Conservation (phyloP, 805 yeast genomes). For the Candida berthetii region DNA sequence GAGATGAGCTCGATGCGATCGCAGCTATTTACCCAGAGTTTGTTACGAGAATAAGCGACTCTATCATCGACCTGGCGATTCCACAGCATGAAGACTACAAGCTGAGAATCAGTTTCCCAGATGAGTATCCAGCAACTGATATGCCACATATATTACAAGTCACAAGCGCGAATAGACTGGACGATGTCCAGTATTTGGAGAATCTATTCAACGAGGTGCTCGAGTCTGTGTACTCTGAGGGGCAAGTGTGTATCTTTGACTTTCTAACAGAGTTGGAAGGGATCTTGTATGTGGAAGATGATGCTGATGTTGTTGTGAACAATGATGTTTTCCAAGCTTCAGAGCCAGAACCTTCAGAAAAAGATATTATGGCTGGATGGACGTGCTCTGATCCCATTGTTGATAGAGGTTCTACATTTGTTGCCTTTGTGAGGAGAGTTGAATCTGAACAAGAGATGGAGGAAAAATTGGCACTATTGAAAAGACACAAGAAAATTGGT, state of each 20-base stretch:
- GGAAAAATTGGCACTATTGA: slow-evolving; percentile 41
- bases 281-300: slow-evolving; percentile 32
- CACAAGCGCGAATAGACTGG: slow-evolving; percentile 22
- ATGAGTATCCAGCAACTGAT: slow-evolving; percentile 54
- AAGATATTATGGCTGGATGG: slow-evolving; percentile 70
- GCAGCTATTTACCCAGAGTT: slow-evolving; percentile 82
- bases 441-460: slow-evolving; percentile 64
- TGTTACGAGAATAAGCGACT: slow-evolving; percentile 28
- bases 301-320: slow-evolving; percentile 8
- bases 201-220: slow-evolving; percentile 43
- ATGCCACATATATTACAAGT: slow-evolving; percentile 64
- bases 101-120: slow-evolving; percentile 70
- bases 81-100: slow-evolving; percentile 59
- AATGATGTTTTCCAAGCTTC: slow-evolving; percentile 14
- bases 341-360: slow-evolving; percentile 4
- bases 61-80: slow-evolving; percentile 37
- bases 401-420: slow-evolving; percentile 82
- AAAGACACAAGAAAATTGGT: slow-evolving; percentile 59
- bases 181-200: slow-evolving; percentile 43
- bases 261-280: slow-evolving; percentile 62
- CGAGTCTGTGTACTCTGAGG: slow-evolving; percentile 45
- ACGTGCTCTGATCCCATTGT: slow-evolving; percentile 63
- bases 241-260: slow-evolving; percentile 76
- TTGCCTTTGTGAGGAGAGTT: slow-evolving; percentile 66
- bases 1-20: slow-evolving; percentile 75